Evolutionary conservation across 345 rosid genomes (phyloP).

Genomic region (Microcos paniculata): DNA sequence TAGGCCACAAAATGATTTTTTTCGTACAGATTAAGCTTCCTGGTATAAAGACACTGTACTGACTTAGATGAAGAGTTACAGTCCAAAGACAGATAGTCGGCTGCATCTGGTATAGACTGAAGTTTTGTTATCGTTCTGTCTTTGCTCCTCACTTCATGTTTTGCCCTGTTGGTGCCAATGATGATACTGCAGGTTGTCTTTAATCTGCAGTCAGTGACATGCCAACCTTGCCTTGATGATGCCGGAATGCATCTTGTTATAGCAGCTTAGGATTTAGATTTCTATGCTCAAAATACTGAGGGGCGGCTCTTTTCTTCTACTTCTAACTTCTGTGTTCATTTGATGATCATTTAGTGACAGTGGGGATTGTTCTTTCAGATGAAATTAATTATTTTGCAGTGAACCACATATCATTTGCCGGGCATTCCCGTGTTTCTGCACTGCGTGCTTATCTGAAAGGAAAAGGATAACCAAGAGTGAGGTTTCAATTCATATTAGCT

Average conservation of each 20-base stretch:
- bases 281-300: not conserved
- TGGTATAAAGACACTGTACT: conserved; percentile 26
- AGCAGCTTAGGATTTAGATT: conserved; percentile 9
- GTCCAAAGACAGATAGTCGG: conserved; percentile 17
- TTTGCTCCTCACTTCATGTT: conserved; percentile 9
- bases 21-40: conserved; percentile 65
- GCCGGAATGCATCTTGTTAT: conserved; percentile 1
- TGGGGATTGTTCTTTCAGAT: conserved; percentile 3
- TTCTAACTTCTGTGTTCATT: not conserved
- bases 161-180: conserved; percentile 14
- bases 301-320: not conserved
- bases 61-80: conserved; percentile 27
- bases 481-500: not conserved
- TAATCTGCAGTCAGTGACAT: conserved; percentile 6
- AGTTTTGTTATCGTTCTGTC: not conserved
- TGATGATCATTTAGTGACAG: conserved; percentile 14
- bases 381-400: conserved; percentile 12
- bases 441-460: not conserved
- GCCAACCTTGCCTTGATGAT: not conserved
- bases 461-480: not conserved
- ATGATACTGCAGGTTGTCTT: conserved; percentile 22
- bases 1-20: conserved; percentile 61
- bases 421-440: not conserved
- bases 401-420: not conserved
- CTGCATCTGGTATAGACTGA: conserved; percentile 11